phyloP scores from a whole-genome alignment of 1,139 yeast species.

The Trichomonascaceae sp. region DNA sequence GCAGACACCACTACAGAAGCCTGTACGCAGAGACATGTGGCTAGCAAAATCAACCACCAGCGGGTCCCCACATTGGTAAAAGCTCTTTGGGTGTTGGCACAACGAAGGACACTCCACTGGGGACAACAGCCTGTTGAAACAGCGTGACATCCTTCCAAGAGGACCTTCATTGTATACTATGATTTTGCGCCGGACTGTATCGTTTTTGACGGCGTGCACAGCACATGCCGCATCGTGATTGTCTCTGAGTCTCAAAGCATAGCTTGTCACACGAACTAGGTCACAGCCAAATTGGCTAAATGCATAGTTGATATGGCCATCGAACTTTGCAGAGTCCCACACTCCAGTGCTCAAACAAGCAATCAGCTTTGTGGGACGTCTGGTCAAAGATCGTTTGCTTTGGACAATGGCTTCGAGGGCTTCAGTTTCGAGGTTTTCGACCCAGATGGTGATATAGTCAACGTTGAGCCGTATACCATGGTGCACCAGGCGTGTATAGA shows the following conservation, averaged over 20 bases:
- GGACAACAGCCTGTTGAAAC: conserved; percentile 9
- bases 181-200: conserved; percentile 1
- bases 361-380: conserved; percentile 5
- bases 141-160: conserved; percentile 11
- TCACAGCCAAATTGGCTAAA: conserved; percentile 6
- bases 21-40: conserved; percentile 2
- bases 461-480: conserved; percentile 9
- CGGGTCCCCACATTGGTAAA: conserved; percentile 6
- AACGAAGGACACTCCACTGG: conserved; percentile 11
- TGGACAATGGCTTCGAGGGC: conserved; percentile 5
- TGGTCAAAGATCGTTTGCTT: conserved; percentile 3
- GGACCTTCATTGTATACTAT: conserved; percentile 13
- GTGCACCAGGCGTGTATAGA: conserved; percentile 7
- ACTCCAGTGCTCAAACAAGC: conserved; percentile 6
- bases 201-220: conserved; percentile 2
- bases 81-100: conserved; percentile 7
- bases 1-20: neutral
- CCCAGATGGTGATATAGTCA: conserved; percentile 8
- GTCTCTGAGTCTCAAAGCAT: conserved; percentile 9
- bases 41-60: conserved; percentile 6
- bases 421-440: conserved; percentile 5
- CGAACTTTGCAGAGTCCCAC: conserved; percentile 7
- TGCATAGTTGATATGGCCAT: conserved; percentile 2
- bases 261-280: conserved; percentile 7
- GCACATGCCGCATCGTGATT: conserved; percentile 6